Percentiles rank a stretch among this genome's conserved stretches.
Conservation (phyloP, 352 stramenopile species). For the Achlya hypogyna region DNA sequence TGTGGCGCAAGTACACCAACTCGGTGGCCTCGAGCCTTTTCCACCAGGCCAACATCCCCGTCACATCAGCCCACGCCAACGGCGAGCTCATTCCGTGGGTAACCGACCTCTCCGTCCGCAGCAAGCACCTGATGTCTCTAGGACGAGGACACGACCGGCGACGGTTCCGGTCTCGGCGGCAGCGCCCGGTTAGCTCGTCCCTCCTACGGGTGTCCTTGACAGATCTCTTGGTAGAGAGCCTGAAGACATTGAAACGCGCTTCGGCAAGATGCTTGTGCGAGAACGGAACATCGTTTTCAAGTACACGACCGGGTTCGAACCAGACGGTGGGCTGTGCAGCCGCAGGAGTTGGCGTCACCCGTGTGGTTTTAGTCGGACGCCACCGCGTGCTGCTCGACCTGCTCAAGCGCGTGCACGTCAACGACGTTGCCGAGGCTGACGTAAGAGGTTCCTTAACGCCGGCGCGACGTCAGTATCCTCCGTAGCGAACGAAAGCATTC, state of each 20-base stretch:
- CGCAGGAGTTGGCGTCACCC: background rate
- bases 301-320: slow-evolving; percentile 61
- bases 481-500: slow-evolving; percentile 31
- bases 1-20: slow-evolving; percentile 18
- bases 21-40: slow-evolving; percentile 3
- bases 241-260: slow-evolving; percentile 45
- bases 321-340: slow-evolving; percentile 15
- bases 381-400: slow-evolving; percentile 17
- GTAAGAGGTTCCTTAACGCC: background rate
- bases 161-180: background rate
- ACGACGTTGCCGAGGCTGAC: slow-evolving; percentile 5
- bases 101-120: background rate
- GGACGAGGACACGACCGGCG: slow-evolving; percentile 2
- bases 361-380: slow-evolving; percentile 1
- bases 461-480: background rate
- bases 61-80: slow-evolving; percentile 3
- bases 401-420: slow-evolving; percentile 7
- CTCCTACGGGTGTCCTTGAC: background rate
- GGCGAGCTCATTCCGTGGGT: slow-evolving; percentile 18
- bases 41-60: slow-evolving; percentile 8
- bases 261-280: slow-evolving; percentile 46
- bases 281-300: slow-evolving; percentile 73
- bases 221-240: background rate
- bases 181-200: background rate
- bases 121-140: background rate